Evolutionary conservation across 2,329 filamentous ascomycete genomes (phyloP).

Genomic region (Botrytis paeoniae): DNA sequence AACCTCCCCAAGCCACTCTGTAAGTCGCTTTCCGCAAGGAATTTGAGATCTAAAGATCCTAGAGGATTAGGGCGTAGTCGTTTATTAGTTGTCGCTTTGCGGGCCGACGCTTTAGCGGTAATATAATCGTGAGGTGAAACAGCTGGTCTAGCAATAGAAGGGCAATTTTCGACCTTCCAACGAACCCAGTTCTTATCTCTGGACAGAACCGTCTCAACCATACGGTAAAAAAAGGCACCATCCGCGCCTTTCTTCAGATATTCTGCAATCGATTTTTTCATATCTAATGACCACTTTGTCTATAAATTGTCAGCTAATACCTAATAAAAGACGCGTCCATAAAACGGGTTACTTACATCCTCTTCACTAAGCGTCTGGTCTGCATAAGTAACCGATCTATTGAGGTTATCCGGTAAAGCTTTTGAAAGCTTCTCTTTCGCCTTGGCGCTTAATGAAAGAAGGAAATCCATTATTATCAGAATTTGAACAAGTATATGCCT

Average conservation of each 20-base stretch:
- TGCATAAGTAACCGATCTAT: constrained; percentile 83
- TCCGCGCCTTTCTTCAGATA: constrained; percentile 80
- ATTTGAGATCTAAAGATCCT: constrained; percentile 73
- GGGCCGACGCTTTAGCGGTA: constrained; percentile 63
- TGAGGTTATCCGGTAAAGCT: constrained; percentile 51
- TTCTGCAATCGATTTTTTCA: constrained; percentile 73
- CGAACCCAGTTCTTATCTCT: constrained; percentile 98
- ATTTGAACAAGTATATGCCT: constrained; percentile 93
- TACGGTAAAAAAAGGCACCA: constrained; percentile 90
- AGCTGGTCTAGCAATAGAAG: constrained; percentile 74
- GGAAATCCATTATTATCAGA: constrained; percentile 89
- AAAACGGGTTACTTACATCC: constrained; percentile 58
- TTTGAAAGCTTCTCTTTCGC: constrained; percentile 76
- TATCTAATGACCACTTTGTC: constrained; percentile 80
- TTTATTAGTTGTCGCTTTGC: constrained; percentile 66
- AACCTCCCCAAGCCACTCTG: constrained; percentile 65
- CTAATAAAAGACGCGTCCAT: constrained; percentile 6
- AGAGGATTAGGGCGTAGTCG: constrained; percentile 66
- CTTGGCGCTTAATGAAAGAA: constrained; percentile 81
- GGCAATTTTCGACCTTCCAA: constrained; percentile 96
- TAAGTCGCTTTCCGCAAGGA: constrained; percentile 66
- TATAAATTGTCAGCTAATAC: constrained; percentile 38
- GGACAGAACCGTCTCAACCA: constrained; percentile 93
- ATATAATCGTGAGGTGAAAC: constrained; percentile 68
- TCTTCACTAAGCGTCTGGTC: constrained; percentile 75